phyloP scores from a whole-genome alignment of 2,329 filamentous ascomycete genomes.

The Pseudogymnoascus sp. region DNA sequence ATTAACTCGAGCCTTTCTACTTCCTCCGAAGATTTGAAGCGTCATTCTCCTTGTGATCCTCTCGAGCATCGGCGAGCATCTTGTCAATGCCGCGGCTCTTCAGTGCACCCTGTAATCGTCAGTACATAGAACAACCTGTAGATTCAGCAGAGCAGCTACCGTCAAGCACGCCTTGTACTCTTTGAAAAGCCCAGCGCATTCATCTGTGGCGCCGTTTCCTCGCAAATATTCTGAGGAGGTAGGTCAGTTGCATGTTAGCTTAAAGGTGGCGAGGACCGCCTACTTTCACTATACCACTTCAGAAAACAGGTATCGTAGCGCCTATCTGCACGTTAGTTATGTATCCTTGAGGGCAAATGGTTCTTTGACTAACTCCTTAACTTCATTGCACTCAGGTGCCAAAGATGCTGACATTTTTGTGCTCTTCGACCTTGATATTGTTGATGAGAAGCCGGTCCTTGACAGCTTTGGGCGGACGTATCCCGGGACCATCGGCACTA shows the following conservation, averaged over 20 bases:
- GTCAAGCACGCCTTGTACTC: conserved; percentile 81
- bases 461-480: not conserved
- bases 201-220: conserved; percentile 70
- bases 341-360: conserved; percentile 11
- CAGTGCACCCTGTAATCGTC: conserved; percentile 58
- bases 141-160: conserved; percentile 39
- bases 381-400: conserved; percentile 87
- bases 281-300: conserved; percentile 99
- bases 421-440: not conserved
- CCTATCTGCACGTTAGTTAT: conserved; percentile 37
- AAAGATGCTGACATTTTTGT: conserved; percentile 81
- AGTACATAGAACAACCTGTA: conserved; percentile 1
- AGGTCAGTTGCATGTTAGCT: conserved; percentile 13
- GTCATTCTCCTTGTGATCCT: conserved; percentile 85
- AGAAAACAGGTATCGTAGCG: conserved; percentile 96
- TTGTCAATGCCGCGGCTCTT: conserved; percentile 88
- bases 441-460: not conserved
- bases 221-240: conserved; percentile 70
- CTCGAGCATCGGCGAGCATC: conserved; percentile 82
- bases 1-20: not conserved
- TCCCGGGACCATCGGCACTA: conserved; percentile 6
- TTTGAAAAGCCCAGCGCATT: conserved; percentile 79
- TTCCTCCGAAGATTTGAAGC: conserved; percentile 52
- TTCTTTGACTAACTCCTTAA: conserved; percentile 68
- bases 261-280: conserved; percentile 27